Conservation (phyloP, 192 early-diverging fungal genomes). For the Diversispora eburnea region DNA sequence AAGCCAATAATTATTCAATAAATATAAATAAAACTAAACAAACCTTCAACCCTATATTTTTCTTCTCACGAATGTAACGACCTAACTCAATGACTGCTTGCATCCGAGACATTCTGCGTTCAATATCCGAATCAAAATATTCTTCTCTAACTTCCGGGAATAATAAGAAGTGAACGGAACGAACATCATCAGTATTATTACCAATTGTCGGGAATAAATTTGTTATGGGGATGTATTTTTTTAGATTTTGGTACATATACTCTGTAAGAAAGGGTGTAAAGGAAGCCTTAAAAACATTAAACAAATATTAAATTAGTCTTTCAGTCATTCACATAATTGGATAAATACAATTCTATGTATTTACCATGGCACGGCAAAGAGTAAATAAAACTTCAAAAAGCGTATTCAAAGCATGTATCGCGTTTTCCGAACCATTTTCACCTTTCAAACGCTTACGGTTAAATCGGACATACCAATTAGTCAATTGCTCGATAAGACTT, state of each 20-base stretch:
- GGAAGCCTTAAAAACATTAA: slow-evolving; percentile 53
- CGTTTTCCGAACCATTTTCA: slow-evolving; percentile 85
- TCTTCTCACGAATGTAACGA: slow-evolving; percentile 84
- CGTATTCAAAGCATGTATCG: slow-evolving; percentile 82
- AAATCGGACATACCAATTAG: slow-evolving; percentile 99
- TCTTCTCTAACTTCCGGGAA: slow-evolving; percentile 92
- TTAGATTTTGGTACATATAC: slow-evolving; percentile 95
- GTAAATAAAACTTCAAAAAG: slow-evolving; percentile 96
- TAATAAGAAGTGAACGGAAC: slow-evolving; percentile 90
- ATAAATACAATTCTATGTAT: slow-evolving; percentile 14
- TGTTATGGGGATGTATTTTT: slow-evolving; percentile 63
- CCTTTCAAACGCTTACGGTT: slow-evolving; percentile 98
- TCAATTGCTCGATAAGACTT: slow-evolving; percentile 86
- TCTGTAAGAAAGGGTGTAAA: slow-evolving; percentile 98
- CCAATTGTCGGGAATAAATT: slow-evolving; percentile 23
- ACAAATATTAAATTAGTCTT: neutral
- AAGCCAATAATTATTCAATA: slow-evolving; percentile 2
- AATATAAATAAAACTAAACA: slow-evolving; percentile 28
- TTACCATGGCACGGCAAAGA: slow-evolving; percentile 81
- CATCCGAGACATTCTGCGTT: slow-evolving; percentile 92
- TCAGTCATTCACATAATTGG: slow-evolving; percentile 22
- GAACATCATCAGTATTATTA: slow-evolving; percentile 56
- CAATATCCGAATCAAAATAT: slow-evolving; percentile 95
- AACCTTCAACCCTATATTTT: slow-evolving; percentile 85
- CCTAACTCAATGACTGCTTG: slow-evolving; percentile 96